A percentile compares a stretch with the other conserved stretches of the same genome.
phyloP scores from a whole-genome alignment of 2,329 filamentous ascomycete species.

The Fusarium concolor region DNA sequence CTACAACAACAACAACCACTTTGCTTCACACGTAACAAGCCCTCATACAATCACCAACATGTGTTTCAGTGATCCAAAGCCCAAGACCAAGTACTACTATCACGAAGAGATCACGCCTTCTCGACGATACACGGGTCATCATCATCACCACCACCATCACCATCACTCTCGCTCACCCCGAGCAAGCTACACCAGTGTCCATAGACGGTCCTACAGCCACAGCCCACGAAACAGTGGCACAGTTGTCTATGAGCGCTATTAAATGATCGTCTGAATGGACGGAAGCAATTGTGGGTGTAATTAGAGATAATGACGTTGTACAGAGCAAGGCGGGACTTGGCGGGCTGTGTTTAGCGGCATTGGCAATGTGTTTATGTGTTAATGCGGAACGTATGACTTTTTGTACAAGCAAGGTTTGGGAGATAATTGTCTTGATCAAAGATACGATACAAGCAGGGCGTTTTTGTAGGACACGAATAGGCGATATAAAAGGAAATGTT shows the following conservation, averaged over 20 bases:
- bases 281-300: background rate
- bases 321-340: conserved; percentile 23
- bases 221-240: conserved; percentile 59
- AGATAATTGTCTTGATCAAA: conserved; percentile 8
- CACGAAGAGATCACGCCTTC: conserved; percentile 65
- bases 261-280: conserved; percentile 1
- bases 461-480: conserved; percentile 11
- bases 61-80: conserved; percentile 62
- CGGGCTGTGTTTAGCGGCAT: conserved; percentile 31
- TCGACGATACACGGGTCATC: conserved; percentile 53
- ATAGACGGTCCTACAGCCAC: conserved; percentile 52
- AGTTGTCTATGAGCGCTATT: conserved; percentile 39
- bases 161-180: conserved; percentile 53
- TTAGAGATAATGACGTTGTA: conserved; percentile 28
- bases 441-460: conserved; percentile 21
- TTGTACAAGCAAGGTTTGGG: background rate
- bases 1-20: background rate
- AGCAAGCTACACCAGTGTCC: conserved; percentile 58
- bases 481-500: background rate
- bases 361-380: conserved; percentile 28
- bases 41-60: conserved; percentile 51
- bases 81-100: conserved; percentile 65
- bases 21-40: conserved; percentile 8
- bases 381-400: conserved; percentile 19
- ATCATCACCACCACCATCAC: conserved; percentile 52